These are phyloP conservation scores for Scedosporium aurantiacum DNA, from an alignment of 2,329 filamentous ascomycete species.

Conservation along the genomic window DNA sequence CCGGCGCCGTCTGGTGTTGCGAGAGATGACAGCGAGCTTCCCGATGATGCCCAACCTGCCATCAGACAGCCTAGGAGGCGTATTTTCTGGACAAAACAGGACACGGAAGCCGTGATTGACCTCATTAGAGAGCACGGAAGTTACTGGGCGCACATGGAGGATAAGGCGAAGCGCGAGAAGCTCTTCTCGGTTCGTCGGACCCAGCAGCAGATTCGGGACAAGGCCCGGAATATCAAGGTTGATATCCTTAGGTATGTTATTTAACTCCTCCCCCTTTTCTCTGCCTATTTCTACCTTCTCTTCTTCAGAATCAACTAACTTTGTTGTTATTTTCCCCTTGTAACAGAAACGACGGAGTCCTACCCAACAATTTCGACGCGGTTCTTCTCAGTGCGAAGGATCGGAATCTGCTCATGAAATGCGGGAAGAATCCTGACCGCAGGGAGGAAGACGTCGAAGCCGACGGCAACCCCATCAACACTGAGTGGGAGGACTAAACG, in stretches of 20 bases:
- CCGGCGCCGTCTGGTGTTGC: background rate
- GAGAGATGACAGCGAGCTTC: background rate
- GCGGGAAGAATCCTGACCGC: conserved; percentile 38
- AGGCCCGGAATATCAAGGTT: conserved; percentile 46
- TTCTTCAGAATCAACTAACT: background rate
- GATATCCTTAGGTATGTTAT: conserved; percentile 31
- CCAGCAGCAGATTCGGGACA: conserved; percentile 47
- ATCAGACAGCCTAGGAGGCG: conserved; percentile 9
- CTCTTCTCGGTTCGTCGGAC: conserved; percentile 22
- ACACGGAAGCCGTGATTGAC: conserved; percentile 7
- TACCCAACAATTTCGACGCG: conserved; percentile 38
- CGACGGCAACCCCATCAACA: conserved; percentile 27
- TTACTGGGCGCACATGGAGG: conserved; percentile 11
- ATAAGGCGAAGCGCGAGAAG: conserved; percentile 9
- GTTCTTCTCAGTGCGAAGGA: conserved; percentile 42
- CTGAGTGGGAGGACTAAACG: conserved; percentile 10
- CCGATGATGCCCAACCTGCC: conserved; percentile 7
- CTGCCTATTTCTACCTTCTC: background rate
- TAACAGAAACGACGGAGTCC: conserved; percentile 24
- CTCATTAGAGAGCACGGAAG: conserved; percentile 10
- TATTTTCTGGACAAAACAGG: conserved; percentile 15
- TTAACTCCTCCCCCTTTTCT: background rate
- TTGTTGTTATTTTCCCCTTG: background rate
- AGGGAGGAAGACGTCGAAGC: conserved; percentile 33
- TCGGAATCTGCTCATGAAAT: conserved; percentile 23